These are phyloP conservation scores for Teratosphaeria gauchensis DNA, from an alignment of 2,329 filamentous ascomycete species.

Conservation along the genomic window DNA sequence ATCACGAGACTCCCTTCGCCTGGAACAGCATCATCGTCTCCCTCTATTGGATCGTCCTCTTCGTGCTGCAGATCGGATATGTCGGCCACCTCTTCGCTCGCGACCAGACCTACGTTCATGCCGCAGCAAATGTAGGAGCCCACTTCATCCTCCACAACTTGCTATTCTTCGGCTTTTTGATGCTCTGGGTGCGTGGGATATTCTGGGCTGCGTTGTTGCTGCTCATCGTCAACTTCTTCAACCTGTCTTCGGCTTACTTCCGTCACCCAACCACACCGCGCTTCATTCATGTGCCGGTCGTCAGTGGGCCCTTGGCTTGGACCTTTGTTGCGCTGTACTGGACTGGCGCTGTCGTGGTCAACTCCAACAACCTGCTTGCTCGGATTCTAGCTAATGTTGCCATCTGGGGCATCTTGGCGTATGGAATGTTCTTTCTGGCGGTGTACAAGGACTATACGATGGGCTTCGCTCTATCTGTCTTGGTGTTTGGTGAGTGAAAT, in stretches of 20 bases:
- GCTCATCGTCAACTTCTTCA: neutral
- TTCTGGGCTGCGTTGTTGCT: neutral
- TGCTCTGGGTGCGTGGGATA: neutral
- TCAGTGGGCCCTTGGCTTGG: neutral
- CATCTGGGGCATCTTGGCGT: neutral
- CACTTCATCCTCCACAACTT: neutral
- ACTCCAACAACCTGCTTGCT: neutral
- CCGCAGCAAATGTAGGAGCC: neutral
- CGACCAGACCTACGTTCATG: neutral
- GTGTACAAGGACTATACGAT: neutral
- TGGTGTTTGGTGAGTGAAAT: neutral
- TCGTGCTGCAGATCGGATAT: neutral
- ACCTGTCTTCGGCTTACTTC: neutral
- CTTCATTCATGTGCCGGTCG: neutral
- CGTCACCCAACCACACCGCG: neutral
- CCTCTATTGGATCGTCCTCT: neutral
- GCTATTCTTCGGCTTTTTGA: neutral
- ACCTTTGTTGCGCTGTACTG: neutral
- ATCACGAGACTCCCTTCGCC: neutral
- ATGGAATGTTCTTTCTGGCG: neutral
- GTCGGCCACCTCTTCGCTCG: neutral
- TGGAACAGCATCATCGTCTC: neutral
- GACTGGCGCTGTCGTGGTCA: neutral
- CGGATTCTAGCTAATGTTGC: neutral
- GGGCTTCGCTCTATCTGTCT: neutral